Percentiles rank a stretch among this genome's conserved stretches.
These are phyloP conservation scores for Kalanchoe fedtschenkoi DNA, from an alignment of 164 flowering plant genomes.

Conservation along the genomic window DNA sequence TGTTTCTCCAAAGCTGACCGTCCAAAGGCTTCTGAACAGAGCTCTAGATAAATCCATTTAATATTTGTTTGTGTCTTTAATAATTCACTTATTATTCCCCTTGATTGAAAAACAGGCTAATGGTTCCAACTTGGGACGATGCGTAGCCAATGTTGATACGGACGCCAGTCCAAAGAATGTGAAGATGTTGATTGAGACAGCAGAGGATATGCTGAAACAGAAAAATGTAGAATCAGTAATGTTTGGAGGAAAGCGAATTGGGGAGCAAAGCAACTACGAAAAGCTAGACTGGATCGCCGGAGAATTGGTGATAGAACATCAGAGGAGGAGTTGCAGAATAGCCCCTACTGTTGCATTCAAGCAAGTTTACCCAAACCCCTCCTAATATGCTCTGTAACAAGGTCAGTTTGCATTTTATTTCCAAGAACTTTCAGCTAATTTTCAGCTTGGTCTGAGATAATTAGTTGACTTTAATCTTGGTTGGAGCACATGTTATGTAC, in stretches of 20 bases:
- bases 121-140: constrained; percentile 44
- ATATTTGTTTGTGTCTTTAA: background rate
- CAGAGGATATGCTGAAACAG: constrained; percentile 83
- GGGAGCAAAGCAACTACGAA: constrained; percentile 67
- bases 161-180: constrained; percentile 60
- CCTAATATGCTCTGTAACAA: constrained; percentile 8
- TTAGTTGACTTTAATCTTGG: background rate
- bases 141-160: constrained; percentile 50
- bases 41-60: background rate
- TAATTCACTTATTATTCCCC: background rate
- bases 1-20: background rate
- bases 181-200: constrained; percentile 47
- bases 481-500: background rate
- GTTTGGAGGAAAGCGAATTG: constrained; percentile 73
- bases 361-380: constrained; percentile 44
- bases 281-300: constrained; percentile 91
- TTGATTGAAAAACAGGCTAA: constrained; percentile 45
- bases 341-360: constrained; percentile 98
- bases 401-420: constrained; percentile 1
- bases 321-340: constrained; percentile 89
- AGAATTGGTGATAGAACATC: constrained; percentile 80
- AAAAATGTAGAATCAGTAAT: constrained; percentile 86
- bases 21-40: background rate
- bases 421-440: background rate
- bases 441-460: background rate